Evolutionary conservation across 2,329 filamentous ascomycete genomes (phyloP), one percentile per base, ranked within the genome.

Genomic region (Nigrospora osmanthi): DNA sequence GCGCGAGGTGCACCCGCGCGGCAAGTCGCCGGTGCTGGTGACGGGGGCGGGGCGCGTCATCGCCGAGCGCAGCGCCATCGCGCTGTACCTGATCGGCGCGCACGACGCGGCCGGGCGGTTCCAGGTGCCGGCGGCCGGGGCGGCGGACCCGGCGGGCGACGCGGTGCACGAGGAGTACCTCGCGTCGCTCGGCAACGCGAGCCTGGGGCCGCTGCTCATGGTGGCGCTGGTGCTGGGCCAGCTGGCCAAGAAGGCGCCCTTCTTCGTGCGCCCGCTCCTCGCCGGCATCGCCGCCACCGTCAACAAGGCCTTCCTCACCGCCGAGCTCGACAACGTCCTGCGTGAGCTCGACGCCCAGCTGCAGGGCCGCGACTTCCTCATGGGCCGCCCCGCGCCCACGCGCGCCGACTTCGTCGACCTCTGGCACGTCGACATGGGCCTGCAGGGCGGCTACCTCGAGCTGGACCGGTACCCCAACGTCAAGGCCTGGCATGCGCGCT

Each of bases 1-100:
- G 3, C 40, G 43, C 14, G 49, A 48, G 9, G 38, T 47, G 19
- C 49, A 54, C 35, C 48, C 51, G 3, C 37, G 48, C 15, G 53
- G 53, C 46, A 52, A 51, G 31, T 50, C 53, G 31, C 53, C 53
- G 12, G 43, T 44, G 37, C 50, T 54, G 2, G 44, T 54, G 37
- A 54, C 50, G 45, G 38, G 46, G 4, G 28, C 36, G 5, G 52
- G 53, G 10, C 49, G 52, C 40, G 45, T 49, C 19, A 44, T 51
- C 19, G 47, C 47, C 11, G 51, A 54, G 51, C 48, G 50, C 19
- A 45, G 43, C 40, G 53, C 50, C 39, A 55, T 55, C 44, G 30
- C 47, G 5, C 44, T 52, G 6, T 54, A 49, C 41, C 51, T 54
- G 14, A 51, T 52, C 36, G 36, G 44, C 34, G 47, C 41, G 2